A percentile compares a stretch with the other conserved stretches of the same genome.
Conservation (phyloP, 768 basidiomycete genomes). For the Mycena olivaceomarginata region DNA sequence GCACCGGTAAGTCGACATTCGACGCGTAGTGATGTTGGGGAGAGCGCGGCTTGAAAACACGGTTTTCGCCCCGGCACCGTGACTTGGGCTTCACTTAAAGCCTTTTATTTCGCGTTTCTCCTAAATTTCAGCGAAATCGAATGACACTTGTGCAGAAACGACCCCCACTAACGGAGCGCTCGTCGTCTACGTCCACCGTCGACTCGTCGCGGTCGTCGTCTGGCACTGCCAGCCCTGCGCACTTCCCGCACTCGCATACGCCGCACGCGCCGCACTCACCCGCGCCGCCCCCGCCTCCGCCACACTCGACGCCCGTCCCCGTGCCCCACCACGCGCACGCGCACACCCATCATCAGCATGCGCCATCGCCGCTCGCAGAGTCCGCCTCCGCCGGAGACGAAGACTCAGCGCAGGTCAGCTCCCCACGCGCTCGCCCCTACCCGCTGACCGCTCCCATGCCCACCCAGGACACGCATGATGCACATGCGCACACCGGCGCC, state of each 20-base stretch:
- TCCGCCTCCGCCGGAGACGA: conserved; percentile 2
- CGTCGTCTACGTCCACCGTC: conserved; percentile 53
- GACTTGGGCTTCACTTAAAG: not conserved
- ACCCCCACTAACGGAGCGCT: conserved; percentile 48
- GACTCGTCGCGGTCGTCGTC: conserved; percentile 66
- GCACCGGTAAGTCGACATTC: conserved; percentile 67
- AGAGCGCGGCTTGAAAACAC: not conserved
- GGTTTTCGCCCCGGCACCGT: not conserved
- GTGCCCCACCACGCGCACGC: conserved; percentile 41
- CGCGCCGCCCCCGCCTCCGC: conserved; percentile 18
- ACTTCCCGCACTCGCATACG: conserved; percentile 50
- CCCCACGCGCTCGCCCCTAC: not conserved
- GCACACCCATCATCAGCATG: conserved; percentile 13
- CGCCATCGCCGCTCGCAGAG: conserved; percentile 30
- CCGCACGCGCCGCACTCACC: conserved; percentile 42
- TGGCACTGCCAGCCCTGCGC: conserved; percentile 70
- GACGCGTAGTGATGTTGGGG: not conserved
- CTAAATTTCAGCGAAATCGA: conserved; percentile 9
- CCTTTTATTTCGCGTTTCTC: conserved; percentile 21
- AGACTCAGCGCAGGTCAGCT: conserved; percentile 31
- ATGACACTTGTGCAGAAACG: conserved; percentile 65
- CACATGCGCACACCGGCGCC: conserved; percentile 43
- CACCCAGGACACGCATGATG: conserved; percentile 31
- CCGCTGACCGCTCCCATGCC: conserved; percentile 26
- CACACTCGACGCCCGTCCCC: conserved; percentile 36